Percentiles rank a stretch among this genome's conserved stretches.
phyloP scores from a whole-genome alignment of 768 basidiomycete species.

The Auricularia auricula-judae region DNA sequence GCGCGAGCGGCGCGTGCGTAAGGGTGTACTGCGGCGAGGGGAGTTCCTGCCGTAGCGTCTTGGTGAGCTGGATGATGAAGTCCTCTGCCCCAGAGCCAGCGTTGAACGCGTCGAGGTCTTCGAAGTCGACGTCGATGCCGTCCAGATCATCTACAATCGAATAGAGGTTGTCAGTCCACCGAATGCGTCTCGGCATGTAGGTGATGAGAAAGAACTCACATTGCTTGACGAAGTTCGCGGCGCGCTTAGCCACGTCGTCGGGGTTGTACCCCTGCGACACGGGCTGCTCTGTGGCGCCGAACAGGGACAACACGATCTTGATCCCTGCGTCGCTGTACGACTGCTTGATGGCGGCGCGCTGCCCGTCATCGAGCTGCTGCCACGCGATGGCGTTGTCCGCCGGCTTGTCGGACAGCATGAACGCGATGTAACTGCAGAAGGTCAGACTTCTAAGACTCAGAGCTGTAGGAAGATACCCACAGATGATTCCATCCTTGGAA shows the following conservation, averaged over 20 bases:
- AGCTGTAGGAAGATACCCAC: no score
- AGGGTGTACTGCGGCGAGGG: conserved; percentile 5
- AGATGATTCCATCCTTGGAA: no score
- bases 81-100: conserved; percentile 1
- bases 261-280: neutral
- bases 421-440: no score
- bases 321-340: neutral
- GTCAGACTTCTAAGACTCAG: no score
- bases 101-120: conserved; percentile 7
- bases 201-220: neutral
- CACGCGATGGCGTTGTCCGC: no score
- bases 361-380: no score
- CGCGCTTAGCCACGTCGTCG: neutral
- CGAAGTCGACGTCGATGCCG: conserved; percentile 10
- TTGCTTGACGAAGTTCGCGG: neutral
- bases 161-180: no score
- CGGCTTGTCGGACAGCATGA: no score
- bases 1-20: conserved; percentile 9
- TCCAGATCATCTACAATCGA: conserved; percentile 4
- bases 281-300: conserved; percentile 5
- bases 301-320: conserved; percentile 8
- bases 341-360: no score
- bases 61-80: conserved; percentile 7
- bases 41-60: conserved; percentile 4
- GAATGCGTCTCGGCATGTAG: neutral